Percentiles rank a stretch among this genome's conserved stretches.
These are phyloP conservation scores for Capsicum pubescens DNA, from an alignment of 257 asterid species.

Conservation along the genomic window DNA sequence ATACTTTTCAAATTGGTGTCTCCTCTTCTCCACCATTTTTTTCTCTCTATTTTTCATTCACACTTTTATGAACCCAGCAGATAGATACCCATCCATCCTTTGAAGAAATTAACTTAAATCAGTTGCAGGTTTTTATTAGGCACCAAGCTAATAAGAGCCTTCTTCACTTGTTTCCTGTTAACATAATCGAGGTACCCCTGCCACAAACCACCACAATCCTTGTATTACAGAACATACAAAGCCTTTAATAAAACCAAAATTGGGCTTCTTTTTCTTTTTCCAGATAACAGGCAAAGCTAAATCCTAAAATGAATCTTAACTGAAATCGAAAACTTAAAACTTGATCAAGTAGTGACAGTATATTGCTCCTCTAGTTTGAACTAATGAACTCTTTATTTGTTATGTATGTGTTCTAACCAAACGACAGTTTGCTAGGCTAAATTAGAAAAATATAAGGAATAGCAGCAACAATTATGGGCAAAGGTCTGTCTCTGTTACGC, in stretches of 20 bases:
- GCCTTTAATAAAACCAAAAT: neutral
- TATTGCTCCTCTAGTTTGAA: neutral
- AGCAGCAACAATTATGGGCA: neutral
- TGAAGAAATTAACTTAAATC: neutral
- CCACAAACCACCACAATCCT: slow-evolving; percentile 20
- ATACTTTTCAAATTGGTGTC: too few species aligned
- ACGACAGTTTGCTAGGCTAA: neutral
- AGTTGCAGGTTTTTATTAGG: neutral
- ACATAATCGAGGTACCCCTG: slow-evolving; percentile 81
- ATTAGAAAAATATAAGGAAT: neutral
- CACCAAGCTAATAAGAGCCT: neutral
- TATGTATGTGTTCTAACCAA: neutral
- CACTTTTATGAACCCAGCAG: neutral
- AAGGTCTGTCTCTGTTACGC: neutral
- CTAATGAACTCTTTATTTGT: neutral
- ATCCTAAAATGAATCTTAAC: neutral
- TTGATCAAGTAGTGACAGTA: neutral
- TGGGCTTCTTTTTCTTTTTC: too few species aligned
- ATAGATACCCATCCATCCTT: neutral
- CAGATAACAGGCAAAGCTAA: neutral
- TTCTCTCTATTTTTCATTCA: too few species aligned
- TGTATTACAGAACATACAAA: neutral
- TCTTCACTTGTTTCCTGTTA: slow-evolving; percentile 39
- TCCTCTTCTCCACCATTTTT: too few species aligned
- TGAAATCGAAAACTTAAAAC: neutral